phyloP scores from a whole-genome alignment of 2,329 filamentous ascomycete species.

The Fusarium chlamydosporum region DNA sequence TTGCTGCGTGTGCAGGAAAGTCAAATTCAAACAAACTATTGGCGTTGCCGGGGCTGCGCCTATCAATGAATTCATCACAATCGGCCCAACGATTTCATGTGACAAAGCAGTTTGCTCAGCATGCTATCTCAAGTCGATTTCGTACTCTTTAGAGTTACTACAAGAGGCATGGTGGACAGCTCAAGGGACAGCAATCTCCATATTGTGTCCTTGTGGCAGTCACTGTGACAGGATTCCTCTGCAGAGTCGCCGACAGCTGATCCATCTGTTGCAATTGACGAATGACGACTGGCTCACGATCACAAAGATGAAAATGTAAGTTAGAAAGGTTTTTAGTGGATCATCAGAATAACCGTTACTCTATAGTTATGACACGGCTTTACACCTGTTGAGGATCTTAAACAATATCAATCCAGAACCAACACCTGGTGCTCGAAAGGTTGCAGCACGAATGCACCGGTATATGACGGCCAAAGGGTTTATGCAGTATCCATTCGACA shows the following conservation, averaged over 20 bases:
- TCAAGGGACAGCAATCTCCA: neutral
- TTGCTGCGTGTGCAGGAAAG: neutral
- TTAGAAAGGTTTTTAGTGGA: neutral
- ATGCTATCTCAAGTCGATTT: slow-evolving; percentile 1
- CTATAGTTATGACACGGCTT: slow-evolving; percentile 7
- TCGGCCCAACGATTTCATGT: neutral
- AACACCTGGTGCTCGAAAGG: neutral
- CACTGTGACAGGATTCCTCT: neutral
- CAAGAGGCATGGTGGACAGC: neutral
- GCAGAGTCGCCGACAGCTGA: neutral
- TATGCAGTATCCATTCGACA: slow-evolving; percentile 4
- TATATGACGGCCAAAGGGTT: slow-evolving; percentile 2
- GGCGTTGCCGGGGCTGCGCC: neutral
- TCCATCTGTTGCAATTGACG: neutral
- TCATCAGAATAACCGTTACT: neutral
- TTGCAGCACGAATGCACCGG: slow-evolving; percentile 6
- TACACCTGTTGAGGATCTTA: neutral
- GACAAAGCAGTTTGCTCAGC: neutral
- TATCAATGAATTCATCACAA: slow-evolving; percentile 3
- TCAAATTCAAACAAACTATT: slow-evolving; percentile 8
- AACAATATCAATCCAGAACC: neutral
- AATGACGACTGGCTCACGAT: neutral
- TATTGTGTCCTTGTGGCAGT: slow-evolving; percentile 3
- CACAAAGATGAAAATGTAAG: slow-evolving; percentile 3
- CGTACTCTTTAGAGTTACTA: neutral